Percentiles rank a stretch among this genome's conserved stretches.
phyloP scores from a whole-genome alignment of 768 basidiomycete genomes.

The Boletus rubropictus region DNA sequence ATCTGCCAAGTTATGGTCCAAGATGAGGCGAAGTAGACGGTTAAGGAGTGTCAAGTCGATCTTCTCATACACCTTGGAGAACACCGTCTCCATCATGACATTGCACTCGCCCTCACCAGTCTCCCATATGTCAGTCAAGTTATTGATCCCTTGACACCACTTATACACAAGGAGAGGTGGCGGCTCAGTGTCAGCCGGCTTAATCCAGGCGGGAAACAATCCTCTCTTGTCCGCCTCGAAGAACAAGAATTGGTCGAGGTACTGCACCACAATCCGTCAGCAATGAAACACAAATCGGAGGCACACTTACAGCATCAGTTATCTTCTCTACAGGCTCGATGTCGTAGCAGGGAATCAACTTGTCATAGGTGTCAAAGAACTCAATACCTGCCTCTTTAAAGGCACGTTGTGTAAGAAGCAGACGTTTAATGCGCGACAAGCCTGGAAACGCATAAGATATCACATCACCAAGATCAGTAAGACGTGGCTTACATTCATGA shows the following conservation, averaged over 20 bases:
- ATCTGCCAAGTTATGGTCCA: constrained; percentile 98
- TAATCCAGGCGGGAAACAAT: constrained; percentile 98
- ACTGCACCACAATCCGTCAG: constrained; percentile 38
- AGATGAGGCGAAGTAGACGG: constrained; percentile 88
- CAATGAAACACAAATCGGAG: background rate
- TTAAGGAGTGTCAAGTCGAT: constrained; percentile 95
- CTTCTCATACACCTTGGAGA: constrained; percentile 98
- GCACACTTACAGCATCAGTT: constrained; percentile 77
- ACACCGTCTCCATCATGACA: constrained; percentile 97
- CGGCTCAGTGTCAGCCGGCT: constrained; percentile 95
- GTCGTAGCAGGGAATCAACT: constrained; percentile 97
- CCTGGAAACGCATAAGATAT: constrained; percentile 34
- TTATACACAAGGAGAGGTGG: constrained; percentile 97
- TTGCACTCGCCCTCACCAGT: constrained; percentile 96
- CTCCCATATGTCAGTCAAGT: constrained; percentile 97
- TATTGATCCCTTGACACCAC: constrained; percentile 99
- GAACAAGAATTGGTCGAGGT: constrained; percentile 97
- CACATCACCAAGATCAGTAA: background rate
- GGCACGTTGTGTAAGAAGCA: constrained; percentile 92
- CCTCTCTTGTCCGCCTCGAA: constrained; percentile 99
- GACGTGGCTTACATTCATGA: constrained; percentile 71
- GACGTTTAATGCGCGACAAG: constrained; percentile 94
- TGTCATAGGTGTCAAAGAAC: constrained; percentile 97
- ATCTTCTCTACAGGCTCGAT: constrained; percentile 99
- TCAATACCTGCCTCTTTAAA: constrained; percentile 99